Evolutionary conservation across 768 basidiomycete species (phyloP).

Genomic region (Russula ochroleuca): DNA sequence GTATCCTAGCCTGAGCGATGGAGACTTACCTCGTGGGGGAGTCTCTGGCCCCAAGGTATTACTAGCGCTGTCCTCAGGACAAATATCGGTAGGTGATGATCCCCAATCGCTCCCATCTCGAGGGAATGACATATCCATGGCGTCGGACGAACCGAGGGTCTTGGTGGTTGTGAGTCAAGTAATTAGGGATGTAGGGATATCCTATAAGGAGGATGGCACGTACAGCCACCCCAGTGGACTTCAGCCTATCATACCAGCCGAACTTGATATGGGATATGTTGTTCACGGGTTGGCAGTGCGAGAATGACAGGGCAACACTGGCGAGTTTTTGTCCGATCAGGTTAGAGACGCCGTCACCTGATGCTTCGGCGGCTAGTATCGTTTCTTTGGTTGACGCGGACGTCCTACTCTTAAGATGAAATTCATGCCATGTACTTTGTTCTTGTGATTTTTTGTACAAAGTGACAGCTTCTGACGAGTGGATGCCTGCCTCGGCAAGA

Average conservation of each 20-base stretch:
- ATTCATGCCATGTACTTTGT: constrained; percentile 35
- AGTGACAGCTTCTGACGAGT: constrained; percentile 39
- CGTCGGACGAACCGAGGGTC: background rate
- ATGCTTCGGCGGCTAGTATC: constrained; percentile 36
- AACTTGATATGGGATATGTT: constrained; percentile 38
- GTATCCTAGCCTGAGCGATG: background rate
- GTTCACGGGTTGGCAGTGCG: constrained; percentile 46
- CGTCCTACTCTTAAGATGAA: constrained; percentile 31
- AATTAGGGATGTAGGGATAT: background rate
- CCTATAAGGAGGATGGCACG: constrained; percentile 13
- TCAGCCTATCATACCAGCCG: constrained; percentile 59
- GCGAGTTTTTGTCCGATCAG: constrained; percentile 37
- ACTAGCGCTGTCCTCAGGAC: constrained; percentile 19
- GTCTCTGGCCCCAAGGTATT: constrained; percentile 10
- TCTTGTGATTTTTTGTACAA: constrained; percentile 19
- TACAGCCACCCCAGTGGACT: constrained; percentile 5
- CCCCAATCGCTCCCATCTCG: constrained; percentile 4
- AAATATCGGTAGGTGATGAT: constrained; percentile 14
- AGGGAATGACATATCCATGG: constrained; percentile 22
- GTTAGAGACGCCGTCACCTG: constrained; percentile 36
- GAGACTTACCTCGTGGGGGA: constrained; percentile 13
- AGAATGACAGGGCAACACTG: constrained; percentile 47
- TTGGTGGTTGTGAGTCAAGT: constrained; percentile 11
- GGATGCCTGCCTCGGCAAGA: constrained; percentile 35
- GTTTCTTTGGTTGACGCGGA: constrained; percentile 24